Evolutionary conservation across 2,329 filamentous ascomycete species (phyloP).

Genomic region (Ophiocordyceps unilateralis): DNA sequence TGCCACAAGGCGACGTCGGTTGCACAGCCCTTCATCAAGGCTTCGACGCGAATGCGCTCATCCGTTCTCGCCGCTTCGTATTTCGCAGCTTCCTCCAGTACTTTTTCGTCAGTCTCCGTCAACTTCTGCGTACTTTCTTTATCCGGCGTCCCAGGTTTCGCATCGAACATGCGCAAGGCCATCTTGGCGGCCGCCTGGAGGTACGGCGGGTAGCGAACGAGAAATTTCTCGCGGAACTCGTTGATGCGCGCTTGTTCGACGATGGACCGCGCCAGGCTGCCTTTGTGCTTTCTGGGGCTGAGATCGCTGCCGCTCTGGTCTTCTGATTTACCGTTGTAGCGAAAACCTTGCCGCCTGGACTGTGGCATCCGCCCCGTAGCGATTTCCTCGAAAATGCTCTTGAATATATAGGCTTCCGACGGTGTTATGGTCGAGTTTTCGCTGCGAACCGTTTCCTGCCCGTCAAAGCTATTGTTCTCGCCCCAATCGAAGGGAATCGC

Average conservation of each 20-base stretch:
- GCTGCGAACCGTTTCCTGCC: conserved; percentile 7
- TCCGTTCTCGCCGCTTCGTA: conserved; percentile 21
- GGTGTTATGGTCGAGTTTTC: conserved; percentile 36
- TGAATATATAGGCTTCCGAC: conserved; percentile 38
- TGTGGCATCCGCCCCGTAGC: conserved; percentile 16
- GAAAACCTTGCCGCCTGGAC: conserved; percentile 7
- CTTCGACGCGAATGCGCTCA: conserved; percentile 35
- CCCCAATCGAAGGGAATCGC: conserved; percentile 37
- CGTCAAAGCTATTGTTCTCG: conserved; percentile 4
- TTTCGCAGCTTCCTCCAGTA: conserved; percentile 15
- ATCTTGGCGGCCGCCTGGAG: conserved; percentile 21
- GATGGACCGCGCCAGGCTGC: conserved; percentile 10
- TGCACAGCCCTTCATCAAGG: conserved; percentile 32
- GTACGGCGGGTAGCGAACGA: conserved; percentile 20
- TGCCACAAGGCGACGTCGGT: conserved; percentile 52
- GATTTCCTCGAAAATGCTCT: conserved; percentile 34
- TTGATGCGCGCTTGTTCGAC: conserved; percentile 15
- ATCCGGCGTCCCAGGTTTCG: conserved; percentile 8
- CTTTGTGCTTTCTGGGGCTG: neutral
- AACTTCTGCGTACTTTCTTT: conserved; percentile 12
- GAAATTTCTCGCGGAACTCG: conserved; percentile 17
- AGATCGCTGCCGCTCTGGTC: neutral
- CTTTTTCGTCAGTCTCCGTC: conserved; percentile 13
- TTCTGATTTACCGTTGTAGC: neutral
- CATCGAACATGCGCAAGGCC: conserved; percentile 20